Evolutionary conservation across 768 basidiomycete genomes (phyloP).

Genomic region (Cystofilobasidium capitatum): DNA sequence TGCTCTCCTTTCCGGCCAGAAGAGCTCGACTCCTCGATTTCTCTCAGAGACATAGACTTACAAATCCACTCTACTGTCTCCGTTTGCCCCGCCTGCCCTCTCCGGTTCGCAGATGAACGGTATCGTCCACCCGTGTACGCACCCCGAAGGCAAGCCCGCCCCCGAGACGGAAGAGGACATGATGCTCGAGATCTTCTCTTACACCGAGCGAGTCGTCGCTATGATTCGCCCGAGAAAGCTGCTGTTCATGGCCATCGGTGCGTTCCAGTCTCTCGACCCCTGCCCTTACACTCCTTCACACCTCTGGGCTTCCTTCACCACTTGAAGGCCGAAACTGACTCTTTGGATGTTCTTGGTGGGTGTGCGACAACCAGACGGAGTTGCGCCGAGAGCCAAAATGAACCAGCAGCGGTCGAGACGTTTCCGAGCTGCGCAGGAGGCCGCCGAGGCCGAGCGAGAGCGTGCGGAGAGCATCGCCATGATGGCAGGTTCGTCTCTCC

Average conservation of each 20-base stretch:
- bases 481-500: conserved; percentile 60
- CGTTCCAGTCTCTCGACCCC: conserved; percentile 31
- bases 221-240: conserved; percentile 92
- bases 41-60: no score
- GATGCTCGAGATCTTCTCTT: conserved; percentile 96
- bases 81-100: neutral
- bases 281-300: neutral
- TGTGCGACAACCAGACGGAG: conserved; percentile 57
- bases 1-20: no score
- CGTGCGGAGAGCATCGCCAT: conserved; percentile 67
- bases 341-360: neutral
- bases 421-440: conserved; percentile 89
- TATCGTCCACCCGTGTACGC: conserved; percentile 98
- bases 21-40: no score
- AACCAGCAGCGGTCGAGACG: conserved; percentile 97
- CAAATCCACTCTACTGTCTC: no score
- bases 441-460: conserved; percentile 84
- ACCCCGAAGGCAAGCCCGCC: conserved; percentile 95
- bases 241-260: conserved; percentile 96
- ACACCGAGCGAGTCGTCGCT: conserved; percentile 93
- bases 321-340: neutral
- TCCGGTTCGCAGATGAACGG: conserved; percentile 70
- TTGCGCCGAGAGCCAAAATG: conserved; percentile 98
- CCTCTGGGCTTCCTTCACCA: neutral
- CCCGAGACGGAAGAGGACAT: conserved; percentile 98